Percentiles rank a stretch among this genome's conserved stretches.
Conservation (phyloP, 1,139 yeast genomes). For the Saccharomyces hybrid region DNA sequence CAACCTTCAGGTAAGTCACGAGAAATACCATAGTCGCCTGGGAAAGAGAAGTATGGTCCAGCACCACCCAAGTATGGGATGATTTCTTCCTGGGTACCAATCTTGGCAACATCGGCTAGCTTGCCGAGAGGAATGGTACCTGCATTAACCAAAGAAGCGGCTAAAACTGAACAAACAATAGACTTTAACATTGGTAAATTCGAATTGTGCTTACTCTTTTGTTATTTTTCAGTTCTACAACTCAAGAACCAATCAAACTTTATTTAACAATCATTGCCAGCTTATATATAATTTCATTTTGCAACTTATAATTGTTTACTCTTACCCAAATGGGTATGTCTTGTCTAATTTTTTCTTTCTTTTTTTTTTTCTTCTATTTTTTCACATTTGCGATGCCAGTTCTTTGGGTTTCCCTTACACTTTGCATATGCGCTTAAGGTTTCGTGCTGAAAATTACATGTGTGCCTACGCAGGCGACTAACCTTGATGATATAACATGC, state of each 20-base stretch:
- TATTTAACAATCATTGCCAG: not conserved
- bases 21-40: conserved; percentile 14
- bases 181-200: not conserved
- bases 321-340: not conserved
- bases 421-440: not conserved
- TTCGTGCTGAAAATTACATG: not conserved
- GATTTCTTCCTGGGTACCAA: conserved; percentile 16
- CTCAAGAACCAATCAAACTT: not conserved
- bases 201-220: not conserved
- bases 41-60: conserved; percentile 20
- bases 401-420: not conserved
- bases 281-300: not conserved
- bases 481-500: not conserved
- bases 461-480: not conserved
- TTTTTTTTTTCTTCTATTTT: not conserved
- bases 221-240: conserved; percentile 5
- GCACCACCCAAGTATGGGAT: conserved; percentile 17
- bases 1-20: conserved; percentile 35
- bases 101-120: conserved; percentile 6
- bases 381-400: not conserved
- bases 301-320: not conserved
- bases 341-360: not conserved
- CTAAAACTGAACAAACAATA: not conserved
- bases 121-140: not conserved
- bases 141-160: not conserved